These are phyloP conservation scores for Aureobasidium namibiae DNA, from an alignment of 2,329 filamentous ascomycete species.

Conservation along the genomic window DNA sequence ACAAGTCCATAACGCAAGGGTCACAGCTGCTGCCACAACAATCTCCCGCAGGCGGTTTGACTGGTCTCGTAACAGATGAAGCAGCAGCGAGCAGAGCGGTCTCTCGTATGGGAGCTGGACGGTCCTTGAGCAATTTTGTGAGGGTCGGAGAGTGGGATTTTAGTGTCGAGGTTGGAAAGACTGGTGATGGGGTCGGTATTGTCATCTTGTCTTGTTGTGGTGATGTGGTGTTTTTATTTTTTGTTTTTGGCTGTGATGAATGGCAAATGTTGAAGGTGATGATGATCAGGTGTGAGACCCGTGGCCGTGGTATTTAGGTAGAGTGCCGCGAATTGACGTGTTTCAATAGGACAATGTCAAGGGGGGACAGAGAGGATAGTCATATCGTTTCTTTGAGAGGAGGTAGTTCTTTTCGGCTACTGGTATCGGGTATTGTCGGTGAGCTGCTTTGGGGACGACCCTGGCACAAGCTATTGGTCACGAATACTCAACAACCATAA, in stretches of 20 bases:
- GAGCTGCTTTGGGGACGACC: neutral
- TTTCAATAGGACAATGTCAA: too few species aligned
- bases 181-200: neutral
- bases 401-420: neutral
- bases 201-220: too few species aligned
- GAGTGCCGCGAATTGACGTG: too few species aligned
- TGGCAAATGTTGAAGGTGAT: neutral
- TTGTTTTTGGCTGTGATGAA: neutral
- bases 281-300: too few species aligned
- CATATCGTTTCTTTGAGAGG: neutral
- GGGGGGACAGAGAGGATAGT: neutral
- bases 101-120: slow-evolving; percentile 11
- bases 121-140: slow-evolving; percentile 9
- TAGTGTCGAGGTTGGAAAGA: neutral
- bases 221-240: too few species aligned
- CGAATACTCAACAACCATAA: too few species aligned
- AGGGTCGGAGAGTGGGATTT: slow-evolving; percentile 12
- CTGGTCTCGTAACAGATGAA: neutral
- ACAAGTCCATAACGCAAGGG: slow-evolving; percentile 15
- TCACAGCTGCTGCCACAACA: slow-evolving; percentile 16
- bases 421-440: neutral
- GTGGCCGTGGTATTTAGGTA: too few species aligned
- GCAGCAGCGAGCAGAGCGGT: slow-evolving; percentile 3
- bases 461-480: neutral
- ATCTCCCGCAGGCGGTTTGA: slow-evolving; percentile 14